Evolutionary conservation across 345 rosid genomes (phyloP).

Genomic region (Stellera chamaejasme): DNA sequence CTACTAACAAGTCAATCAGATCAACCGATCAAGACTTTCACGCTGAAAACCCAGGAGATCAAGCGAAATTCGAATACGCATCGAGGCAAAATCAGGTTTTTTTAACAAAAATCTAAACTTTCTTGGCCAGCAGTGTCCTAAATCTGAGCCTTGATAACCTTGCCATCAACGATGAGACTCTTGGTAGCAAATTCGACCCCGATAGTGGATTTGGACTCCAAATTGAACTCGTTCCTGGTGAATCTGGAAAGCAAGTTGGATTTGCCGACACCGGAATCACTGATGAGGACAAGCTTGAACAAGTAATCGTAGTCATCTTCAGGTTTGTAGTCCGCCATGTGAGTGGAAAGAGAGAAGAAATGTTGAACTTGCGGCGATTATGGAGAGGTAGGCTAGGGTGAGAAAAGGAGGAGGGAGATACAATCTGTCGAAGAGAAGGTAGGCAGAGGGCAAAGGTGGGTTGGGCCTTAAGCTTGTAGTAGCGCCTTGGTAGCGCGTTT

Average conservation of each 20-base stretch:
- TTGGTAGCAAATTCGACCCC: conserved; percentile 32
- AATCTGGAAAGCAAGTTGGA: conserved; percentile 24
- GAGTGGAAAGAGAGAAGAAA: neutral
- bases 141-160: conserved; percentile 32
- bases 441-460: too few species aligned
- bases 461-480: too few species aligned
- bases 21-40: too few species aligned
- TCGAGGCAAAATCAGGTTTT: too few species aligned
- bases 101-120: too few species aligned
- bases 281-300: conserved; percentile 30
- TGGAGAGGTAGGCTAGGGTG: too few species aligned
- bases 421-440: too few species aligned
- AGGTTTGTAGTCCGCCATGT: conserved; percentile 20
- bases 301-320: conserved; percentile 29
- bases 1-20: too few species aligned
- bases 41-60: too few species aligned
- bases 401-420: too few species aligned
- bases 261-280: conserved; percentile 4
- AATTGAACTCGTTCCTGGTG: conserved; percentile 28
- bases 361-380: neutral
- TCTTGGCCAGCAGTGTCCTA: conserved; percentile 2
- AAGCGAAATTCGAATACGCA: too few species aligned
- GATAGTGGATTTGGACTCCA: conserved; percentile 26
- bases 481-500: too few species aligned
- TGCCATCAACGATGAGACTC: conserved; percentile 14